These are phyloP conservation scores for Hamamelis virginiana DNA, from an alignment of 164 flowering plant species.

Conservation along the genomic window DNA sequence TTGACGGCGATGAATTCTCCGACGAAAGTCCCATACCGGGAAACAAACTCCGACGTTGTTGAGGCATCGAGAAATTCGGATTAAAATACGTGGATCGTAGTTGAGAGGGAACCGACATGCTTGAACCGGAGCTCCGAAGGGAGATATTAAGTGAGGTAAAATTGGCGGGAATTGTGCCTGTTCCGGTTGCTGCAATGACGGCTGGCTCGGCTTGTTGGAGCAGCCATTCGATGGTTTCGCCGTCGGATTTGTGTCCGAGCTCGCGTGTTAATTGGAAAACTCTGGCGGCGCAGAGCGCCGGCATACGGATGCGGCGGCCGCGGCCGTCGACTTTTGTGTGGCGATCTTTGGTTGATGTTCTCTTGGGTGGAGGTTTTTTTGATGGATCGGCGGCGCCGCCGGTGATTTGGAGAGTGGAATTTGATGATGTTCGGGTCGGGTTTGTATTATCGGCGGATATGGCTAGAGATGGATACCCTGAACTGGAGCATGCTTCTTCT, in stretches of 20 bases:
- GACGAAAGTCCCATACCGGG: conserved; percentile 36
- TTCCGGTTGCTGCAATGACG: conserved; percentile 73
- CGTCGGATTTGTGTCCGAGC: conserved; percentile 71
- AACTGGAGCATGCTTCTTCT: conserved; percentile 37
- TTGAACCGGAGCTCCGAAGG: conserved; percentile 58
- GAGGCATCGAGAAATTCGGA: conserved; percentile 40
- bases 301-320: conserved; percentile 71
- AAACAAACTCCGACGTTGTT: conserved; percentile 34
- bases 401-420: conserved; percentile 11
- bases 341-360: conserved; percentile 63
- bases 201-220: conserved; percentile 77
- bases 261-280: conserved; percentile 74
- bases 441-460: conserved; percentile 13
- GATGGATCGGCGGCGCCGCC: conserved; percentile 22
- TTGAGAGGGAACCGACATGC: conserved; percentile 64
- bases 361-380: conserved; percentile 56
- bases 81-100: conserved; percentile 45
- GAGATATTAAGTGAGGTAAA: conserved; percentile 68
- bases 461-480: conserved; percentile 32
- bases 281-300: conserved; percentile 67
- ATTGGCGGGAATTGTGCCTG: conserved; percentile 74
- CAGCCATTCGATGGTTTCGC: conserved; percentile 71
- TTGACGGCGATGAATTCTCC: conserved; percentile 19
- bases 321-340: conserved; percentile 77
- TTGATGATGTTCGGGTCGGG: conserved; percentile 9